phyloP scores from a whole-genome alignment of 768 basidiomycete species.

The Leccinum barrowsii region DNA sequence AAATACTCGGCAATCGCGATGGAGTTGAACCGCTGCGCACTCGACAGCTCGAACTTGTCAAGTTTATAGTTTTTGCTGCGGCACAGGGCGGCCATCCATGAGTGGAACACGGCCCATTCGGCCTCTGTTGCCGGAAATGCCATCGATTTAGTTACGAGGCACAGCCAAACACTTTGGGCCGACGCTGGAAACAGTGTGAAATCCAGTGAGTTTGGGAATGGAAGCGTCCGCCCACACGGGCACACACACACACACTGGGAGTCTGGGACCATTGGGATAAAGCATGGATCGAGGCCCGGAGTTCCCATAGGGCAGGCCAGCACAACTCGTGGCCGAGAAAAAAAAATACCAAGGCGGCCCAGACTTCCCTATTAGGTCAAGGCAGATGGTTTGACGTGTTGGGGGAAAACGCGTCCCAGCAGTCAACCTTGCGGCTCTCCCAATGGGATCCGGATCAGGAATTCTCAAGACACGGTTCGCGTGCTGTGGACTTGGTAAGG shows the following conservation, averaged over 20 bases:
- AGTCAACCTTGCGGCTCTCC: slow-evolving; percentile 18
- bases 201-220: slow-evolving; percentile 22
- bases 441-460: slow-evolving; percentile 10
- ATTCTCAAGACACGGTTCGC: slow-evolving; percentile 4
- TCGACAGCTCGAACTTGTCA: slow-evolving; percentile 2
- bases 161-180: slow-evolving; percentile 23
- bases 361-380: slow-evolving; percentile 4
- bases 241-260: neutral
- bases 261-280: slow-evolving; percentile 7
- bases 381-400: slow-evolving; percentile 14
- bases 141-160: slow-evolving; percentile 30
- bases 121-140: slow-evolving; percentile 17
- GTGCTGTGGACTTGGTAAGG: slow-evolving; percentile 10
- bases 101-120: slow-evolving; percentile 18
- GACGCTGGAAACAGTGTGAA: slow-evolving; percentile 27
- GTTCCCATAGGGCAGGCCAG: slow-evolving; percentile 14
- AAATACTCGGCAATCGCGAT: slow-evolving; percentile 20
- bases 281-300: slow-evolving; percentile 3
- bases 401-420: slow-evolving; percentile 7
- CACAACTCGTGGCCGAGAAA: slow-evolving; percentile 8
- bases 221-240: slow-evolving; percentile 9
- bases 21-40: slow-evolving; percentile 4
- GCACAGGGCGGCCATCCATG: slow-evolving; percentile 1
- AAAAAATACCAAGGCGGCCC: neutral
- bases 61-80: slow-evolving; percentile 20